A percentile compares a stretch with the other conserved stretches of the same genome.
Evolutionary conservation across 441 rosid species (phyloP).

Genomic region (Aleurites moluccanus): DNA sequence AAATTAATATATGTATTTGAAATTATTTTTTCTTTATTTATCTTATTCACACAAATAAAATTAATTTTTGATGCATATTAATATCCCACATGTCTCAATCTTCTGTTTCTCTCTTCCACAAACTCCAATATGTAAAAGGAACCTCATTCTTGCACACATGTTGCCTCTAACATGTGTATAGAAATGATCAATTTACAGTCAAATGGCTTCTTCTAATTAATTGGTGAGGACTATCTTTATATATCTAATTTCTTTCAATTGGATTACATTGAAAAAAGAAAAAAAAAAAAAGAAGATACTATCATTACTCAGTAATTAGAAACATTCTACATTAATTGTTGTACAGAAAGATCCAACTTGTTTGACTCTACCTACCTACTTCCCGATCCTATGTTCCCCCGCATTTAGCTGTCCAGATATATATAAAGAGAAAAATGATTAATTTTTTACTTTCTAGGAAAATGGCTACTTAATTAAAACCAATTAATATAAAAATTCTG

Average conservation of each 20-base stretch:
- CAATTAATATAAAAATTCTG: not conserved
- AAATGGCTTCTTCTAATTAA: not conserved
- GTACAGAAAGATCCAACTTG: not conserved
- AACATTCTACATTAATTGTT: slow-evolving; percentile 1
- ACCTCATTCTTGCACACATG: slow-evolving; percentile 17
- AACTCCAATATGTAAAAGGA: not conserved
- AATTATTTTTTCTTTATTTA: not conserved
- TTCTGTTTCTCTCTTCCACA: not conserved
- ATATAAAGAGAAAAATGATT: not conserved
- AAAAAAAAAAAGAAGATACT: too few species aligned
- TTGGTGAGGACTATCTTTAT: not conserved
- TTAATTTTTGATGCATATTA: not conserved
- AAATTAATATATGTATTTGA: not conserved
- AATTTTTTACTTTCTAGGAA: not conserved
- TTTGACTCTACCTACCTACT: slow-evolving; percentile 13
- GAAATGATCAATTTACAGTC: not conserved
- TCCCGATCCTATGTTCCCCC: not conserved
- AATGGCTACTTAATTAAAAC: not conserved
- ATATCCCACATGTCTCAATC: not conserved
- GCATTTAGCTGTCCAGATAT: too few species aligned
- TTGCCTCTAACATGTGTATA: slow-evolving; percentile 5
- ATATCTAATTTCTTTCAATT: not conserved
- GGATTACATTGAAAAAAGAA: not conserved
- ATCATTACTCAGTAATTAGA: not conserved
- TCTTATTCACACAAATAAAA: not conserved